These are phyloP conservation scores for Gardenia jasminoides DNA, from an alignment of 257 asterid genomes.

Conservation along the genomic window DNA sequence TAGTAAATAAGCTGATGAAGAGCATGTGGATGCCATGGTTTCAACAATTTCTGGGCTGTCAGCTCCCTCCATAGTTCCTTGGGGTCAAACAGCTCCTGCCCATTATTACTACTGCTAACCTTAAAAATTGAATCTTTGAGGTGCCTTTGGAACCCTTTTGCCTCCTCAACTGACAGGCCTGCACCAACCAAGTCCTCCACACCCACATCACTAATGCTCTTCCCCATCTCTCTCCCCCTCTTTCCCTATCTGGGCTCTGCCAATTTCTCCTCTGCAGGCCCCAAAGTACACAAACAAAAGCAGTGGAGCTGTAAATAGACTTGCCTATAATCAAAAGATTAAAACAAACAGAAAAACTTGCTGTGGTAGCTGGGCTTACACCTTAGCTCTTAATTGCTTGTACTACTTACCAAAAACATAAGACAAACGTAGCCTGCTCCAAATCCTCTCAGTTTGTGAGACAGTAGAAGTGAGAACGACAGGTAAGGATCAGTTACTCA, in stretches of 20 bases:
- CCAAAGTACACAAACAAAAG: background rate
- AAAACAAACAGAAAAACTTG: no score
- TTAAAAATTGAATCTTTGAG: slow-evolving; percentile 36
- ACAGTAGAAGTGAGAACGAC: no score
- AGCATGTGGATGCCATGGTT: slow-evolving; percentile 68
- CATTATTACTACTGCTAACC: slow-evolving; percentile 5
- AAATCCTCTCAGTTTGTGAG: no score
- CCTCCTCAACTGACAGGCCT: slow-evolving; percentile 57
- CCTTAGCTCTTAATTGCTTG: no score
- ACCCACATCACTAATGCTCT: slow-evolving; percentile 50
- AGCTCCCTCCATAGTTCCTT: slow-evolving; percentile 59
- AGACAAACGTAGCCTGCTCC: background rate
- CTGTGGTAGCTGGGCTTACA: background rate
- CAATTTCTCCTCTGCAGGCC: background rate
- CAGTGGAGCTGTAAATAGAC: no score
- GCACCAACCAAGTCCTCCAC: slow-evolving; percentile 53
- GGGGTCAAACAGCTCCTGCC: slow-evolving; percentile 20
- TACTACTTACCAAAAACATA: background rate
- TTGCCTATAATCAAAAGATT: background rate
- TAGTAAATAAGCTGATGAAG: slow-evolving; percentile 74
- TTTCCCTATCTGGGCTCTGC: background rate
- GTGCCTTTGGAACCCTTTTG: slow-evolving; percentile 39
- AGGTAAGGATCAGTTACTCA: no score
- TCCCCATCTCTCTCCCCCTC: slow-evolving; percentile 26
- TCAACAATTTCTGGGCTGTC: slow-evolving; percentile 51